Evolutionary conservation across 73 alveolate species (phyloP).

Genomic region (Tetrahymena elliotti): DNA sequence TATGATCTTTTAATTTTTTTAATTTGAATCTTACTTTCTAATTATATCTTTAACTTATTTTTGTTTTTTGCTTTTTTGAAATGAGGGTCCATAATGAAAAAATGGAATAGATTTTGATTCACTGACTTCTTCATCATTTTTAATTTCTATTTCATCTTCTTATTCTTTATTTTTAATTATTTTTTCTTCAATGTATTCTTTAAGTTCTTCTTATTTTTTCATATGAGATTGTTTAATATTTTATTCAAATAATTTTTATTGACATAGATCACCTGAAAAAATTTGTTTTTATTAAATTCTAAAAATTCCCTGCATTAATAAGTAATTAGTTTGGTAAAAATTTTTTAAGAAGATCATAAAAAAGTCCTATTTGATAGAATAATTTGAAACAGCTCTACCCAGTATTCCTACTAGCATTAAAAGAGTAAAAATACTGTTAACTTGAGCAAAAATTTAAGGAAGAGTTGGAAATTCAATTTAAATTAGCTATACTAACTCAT

Average conservation of each 20-base stretch:
- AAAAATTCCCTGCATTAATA: neutral
- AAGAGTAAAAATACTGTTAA: neutral
- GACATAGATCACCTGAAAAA: neutral
- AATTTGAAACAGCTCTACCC: neutral
- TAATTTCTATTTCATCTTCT: neutral
- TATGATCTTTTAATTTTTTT: too few species aligned
- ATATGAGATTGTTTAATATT: too few species aligned
- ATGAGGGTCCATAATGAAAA: neutral
- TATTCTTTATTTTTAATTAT: too few species aligned
- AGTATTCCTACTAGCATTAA: neutral
- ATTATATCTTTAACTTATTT: neutral
- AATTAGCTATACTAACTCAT: neutral
- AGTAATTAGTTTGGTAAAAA: neutral
- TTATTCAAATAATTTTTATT: too few species aligned
- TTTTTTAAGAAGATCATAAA: neutral
- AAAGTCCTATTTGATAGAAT: neutral
- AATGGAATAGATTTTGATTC: neutral
- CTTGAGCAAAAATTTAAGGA: neutral
- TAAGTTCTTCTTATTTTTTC: too few species aligned
- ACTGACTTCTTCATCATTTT: neutral
- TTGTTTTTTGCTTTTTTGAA: too few species aligned
- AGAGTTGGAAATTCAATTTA: neutral
- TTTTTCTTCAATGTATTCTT: neutral
- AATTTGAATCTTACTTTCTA: too few species aligned
- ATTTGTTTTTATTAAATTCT: too few species aligned